Base-by-base conservation (phyloP, 2,329 filamentous ascomycete genomes). In the Coleophoma crateriformis region DNA sequence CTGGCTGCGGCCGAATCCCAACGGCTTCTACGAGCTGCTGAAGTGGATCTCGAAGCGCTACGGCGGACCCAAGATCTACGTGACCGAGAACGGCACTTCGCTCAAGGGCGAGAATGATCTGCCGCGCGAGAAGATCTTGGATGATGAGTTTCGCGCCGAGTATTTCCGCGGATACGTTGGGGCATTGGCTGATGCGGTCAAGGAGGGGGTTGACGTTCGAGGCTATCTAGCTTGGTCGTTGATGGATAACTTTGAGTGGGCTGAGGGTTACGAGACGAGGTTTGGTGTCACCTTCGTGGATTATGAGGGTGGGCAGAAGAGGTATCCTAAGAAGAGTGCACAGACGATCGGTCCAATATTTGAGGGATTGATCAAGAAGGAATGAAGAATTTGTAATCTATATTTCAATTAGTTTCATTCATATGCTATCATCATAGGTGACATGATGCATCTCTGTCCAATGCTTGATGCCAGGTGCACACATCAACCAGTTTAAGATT, bases 161-260 rank as follows among this genome's bases (percentile, higher is more conserved):
- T 95, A 95, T 71, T 95, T 89, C 71, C 71, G 83, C 51, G 81
- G 78, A 49, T 95, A 95, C 64, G 80, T 94, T 58, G 76, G 73
- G 45, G 89, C 88, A 50, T 79, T 95, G 78, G 87, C 85, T 22
- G 78, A 85, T 61, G 88, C 90, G 2, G 79, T 79, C 35, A 70
- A 84, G 59, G 87, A 94, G 61, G 84, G 85, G n/a, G 87, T 90
- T 45, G 78, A 92, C 61, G 85, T 92, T 48, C 76, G 78, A 58
- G 88, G 84, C 4, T 95, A 94, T 69, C 81, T 92, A 73, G 89
- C 86, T 14, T 95, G 90, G 89, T 90, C 85, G 66, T 76, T 95
- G 56, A 81, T 95, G 78, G 90, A 95, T 50, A 66, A 66, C 46
- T 66, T 66, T 49, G 64, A 66, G 56, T 66, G 64, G 64, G 87